Base-by-base conservation (phyloP, 1,284 basidiomycete genomes). In the Trichosporon faecale region DNA sequence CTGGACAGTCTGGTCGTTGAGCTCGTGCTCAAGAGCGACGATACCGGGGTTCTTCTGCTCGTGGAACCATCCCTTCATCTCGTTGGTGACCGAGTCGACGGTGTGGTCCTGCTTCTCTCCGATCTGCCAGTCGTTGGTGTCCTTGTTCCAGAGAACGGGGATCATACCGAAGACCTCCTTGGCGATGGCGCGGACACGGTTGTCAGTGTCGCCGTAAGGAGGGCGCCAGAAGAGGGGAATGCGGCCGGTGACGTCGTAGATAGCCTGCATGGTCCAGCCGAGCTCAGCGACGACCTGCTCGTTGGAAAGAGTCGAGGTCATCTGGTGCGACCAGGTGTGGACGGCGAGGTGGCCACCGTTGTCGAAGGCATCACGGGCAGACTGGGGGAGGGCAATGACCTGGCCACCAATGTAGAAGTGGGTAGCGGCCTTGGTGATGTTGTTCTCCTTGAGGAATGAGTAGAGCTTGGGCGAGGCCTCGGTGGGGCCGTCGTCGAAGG, bases 201-300 rank as follows among this genome's bases (percentile, higher is more conserved):
- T 85, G 75, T 86, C 85, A 66, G 79, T 76, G 75, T 86, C 86
- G 37, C 85, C 84, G 73, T 77, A 84, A 55, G 84, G 83, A 40
- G 84, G 84, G 69, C 81, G 76, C 84, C 81, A 85, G 77, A 76
- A 85, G 69, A 73, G 78, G 61, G 79, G 83, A 68, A 80, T 74
- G 60, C 76, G 79, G 67, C 80, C 81, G 40, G 76, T 82, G 21
- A 81, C 71, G 73, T 84, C 82, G 46, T 75, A 71, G 66, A 83
- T 82, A 70, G 82, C 80, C 72, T 84, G 80, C 74, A 81, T 80
- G 7, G 84, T 84, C 83, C 82, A 85, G 33, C 85, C 86, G 55
- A 88, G 84, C 77, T 87, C 86, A 67, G 83, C 85, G 9, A 88
- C 80, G 67, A 88, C 85, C 70, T 86, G 77, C 75, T 87, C 86